Evolutionary conservation across 129 eudicot genomes (phyloP).

Genomic region (Flaveria ramosissima): DNA sequence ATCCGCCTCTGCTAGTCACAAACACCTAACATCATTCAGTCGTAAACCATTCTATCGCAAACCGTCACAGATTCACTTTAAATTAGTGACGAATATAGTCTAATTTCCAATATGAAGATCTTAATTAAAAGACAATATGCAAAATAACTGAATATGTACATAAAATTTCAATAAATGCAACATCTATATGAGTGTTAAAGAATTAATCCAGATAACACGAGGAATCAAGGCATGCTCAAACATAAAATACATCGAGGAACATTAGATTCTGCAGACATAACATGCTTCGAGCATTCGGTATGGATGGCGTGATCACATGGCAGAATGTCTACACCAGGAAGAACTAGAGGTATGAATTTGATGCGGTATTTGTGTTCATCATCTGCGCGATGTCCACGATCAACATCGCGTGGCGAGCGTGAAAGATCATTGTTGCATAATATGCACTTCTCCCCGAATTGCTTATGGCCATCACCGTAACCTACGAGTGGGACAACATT

Average conservation of each 20-base stretch:
- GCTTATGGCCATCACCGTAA: background rate
- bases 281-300: constrained; percentile 12
- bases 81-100: too few relatives aligned
- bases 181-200: too few relatives aligned
- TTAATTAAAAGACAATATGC: too few relatives aligned
- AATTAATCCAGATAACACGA: background rate
- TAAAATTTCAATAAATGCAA: too few relatives aligned
- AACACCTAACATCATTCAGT: too few relatives aligned
- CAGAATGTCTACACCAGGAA: constrained; percentile 4
- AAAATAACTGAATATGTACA: too few relatives aligned
- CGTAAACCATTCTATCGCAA: too few relatives aligned
- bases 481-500: background rate
- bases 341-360: background rate
- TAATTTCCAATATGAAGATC: too few relatives aligned
- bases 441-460: background rate
- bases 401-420: background rate
- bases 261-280: constrained; percentile 9
- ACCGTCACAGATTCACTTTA: too few relatives aligned
- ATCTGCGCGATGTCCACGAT: background rate
- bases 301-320: constrained; percentile 14
- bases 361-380: background rate
- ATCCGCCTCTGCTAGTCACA: too few relatives aligned
- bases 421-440: constrained; percentile 7
- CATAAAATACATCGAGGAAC: background rate
- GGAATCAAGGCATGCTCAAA: constrained; percentile 13